These are phyloP conservation scores for Chytridium lagenaria DNA, from an alignment of 371 early-diverging fungal genomes.

Conservation along the genomic window DNA sequence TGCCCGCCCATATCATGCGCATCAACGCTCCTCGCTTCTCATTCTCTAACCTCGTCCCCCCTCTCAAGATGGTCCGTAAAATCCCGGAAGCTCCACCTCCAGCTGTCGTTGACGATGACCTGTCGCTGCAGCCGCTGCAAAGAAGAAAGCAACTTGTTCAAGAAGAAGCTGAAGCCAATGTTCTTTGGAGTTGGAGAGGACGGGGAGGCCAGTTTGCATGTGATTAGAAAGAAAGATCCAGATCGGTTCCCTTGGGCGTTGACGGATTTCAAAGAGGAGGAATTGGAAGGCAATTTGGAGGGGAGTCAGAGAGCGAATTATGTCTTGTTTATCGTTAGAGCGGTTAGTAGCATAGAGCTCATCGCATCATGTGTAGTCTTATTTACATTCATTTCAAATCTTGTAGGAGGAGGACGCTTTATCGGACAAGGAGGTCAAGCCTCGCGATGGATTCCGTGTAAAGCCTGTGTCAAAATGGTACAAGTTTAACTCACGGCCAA, in stretches of 20 bases:
- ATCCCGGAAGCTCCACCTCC: not conserved
- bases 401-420: not conserved
- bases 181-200: constrained; percentile 27
- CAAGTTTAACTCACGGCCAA: constrained; percentile 83
- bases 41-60: not conserved
- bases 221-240: constrained; percentile 36
- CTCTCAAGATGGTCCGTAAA: not conserved
- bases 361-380: not conserved
- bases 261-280: constrained; percentile 54
- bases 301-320: constrained; percentile 79
- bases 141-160: constrained; percentile 16
- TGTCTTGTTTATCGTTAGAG: constrained; percentile 78
- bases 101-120: too few relatives aligned
- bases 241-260: constrained; percentile 54
- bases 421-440: not conserved
- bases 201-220: constrained; percentile 11
- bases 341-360: constrained; percentile 13
- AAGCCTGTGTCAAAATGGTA: constrained; percentile 90
- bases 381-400: too few relatives aligned
- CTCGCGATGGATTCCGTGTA: constrained; percentile 79
- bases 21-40: not conserved
- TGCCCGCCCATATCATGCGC: not conserved
- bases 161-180: constrained; percentile 35
- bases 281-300: constrained; percentile 77
- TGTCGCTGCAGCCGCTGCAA: too few relatives aligned